Conservation (phyloP, 192 early-diverging fungal species). For the Coemansia aciculifera region DNA sequence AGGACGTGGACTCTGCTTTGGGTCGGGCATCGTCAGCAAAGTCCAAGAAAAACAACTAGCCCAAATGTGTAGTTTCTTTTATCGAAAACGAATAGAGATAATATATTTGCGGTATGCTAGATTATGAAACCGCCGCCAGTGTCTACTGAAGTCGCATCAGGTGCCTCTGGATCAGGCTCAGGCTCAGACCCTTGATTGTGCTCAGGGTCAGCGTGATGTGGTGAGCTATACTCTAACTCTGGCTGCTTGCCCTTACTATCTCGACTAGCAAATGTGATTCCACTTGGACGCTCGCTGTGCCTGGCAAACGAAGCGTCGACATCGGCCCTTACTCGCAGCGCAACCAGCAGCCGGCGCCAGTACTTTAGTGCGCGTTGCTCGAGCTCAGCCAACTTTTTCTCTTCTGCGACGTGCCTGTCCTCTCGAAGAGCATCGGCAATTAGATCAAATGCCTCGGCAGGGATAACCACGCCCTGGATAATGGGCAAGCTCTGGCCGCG, state of each 20-base stretch:
- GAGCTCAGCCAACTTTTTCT: neutral
- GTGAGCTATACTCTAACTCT: neutral
- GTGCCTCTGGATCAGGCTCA: neutral
- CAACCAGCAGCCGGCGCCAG: conserved; percentile 36
- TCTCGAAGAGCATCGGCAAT: conserved; percentile 36
- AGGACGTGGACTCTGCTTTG: conserved; percentile 48
- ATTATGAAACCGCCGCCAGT: conserved; percentile 22
- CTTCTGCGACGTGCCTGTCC: neutral
- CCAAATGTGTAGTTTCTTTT: neutral
- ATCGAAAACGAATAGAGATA: neutral
- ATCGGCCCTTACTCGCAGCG: conserved; percentile 46
- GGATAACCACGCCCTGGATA: conserved; percentile 40
- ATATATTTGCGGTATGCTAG: neutral
- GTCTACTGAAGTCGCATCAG: conserved; percentile 1
- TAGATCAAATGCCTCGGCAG: conserved; percentile 16
- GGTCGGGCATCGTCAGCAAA: conserved; percentile 20
- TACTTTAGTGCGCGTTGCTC: conserved; percentile 29
- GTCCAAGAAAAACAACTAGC: neutral
- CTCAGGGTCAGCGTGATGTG: neutral
- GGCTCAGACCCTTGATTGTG: neutral
- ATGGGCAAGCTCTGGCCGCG: conserved; percentile 30
- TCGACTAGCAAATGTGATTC: conserved; percentile 3
- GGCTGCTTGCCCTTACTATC: neutral
- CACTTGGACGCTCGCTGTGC: conserved; percentile 23
- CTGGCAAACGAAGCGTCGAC: conserved; percentile 44